A percentile compares a stretch with the other conserved stretches of the same genome.
Conservation (phyloP, 2,329 filamentous ascomycete species). For the Metarhizium rileyi region DNA sequence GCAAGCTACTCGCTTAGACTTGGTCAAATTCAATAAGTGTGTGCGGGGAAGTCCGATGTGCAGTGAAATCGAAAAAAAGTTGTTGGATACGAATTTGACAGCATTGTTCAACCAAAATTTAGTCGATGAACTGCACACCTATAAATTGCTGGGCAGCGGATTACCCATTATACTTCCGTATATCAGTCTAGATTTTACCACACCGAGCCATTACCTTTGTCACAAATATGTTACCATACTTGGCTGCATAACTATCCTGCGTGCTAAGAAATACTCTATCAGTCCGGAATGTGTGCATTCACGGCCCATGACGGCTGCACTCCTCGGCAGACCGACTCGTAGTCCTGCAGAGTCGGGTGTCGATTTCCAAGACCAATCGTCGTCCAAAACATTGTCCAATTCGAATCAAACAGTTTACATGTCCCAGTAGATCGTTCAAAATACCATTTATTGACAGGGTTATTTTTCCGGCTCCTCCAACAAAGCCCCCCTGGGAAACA, state of each 20-base stretch:
- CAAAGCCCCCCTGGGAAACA: slow-evolving; percentile 86
- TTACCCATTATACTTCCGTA: no score
- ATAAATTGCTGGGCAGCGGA: no score
- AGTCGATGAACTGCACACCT: no score
- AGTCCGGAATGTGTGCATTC: slow-evolving; percentile 48
- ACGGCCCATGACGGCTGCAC: slow-evolving; percentile 57
- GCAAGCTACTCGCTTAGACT: slow-evolving; percentile 5
- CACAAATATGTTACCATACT: slow-evolving; percentile 6
- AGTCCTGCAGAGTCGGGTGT: slow-evolving; percentile 50
- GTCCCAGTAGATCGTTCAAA: slow-evolving; percentile 83
- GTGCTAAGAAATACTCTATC: not conserved
- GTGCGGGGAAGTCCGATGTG: no score
- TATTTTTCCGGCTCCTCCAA: slow-evolving; percentile 82
- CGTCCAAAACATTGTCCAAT: slow-evolving; percentile 99
- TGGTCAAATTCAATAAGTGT: no score
- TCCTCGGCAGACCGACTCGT: slow-evolving; percentile 62
- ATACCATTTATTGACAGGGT: slow-evolving; percentile 99
- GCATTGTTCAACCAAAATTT: no score
- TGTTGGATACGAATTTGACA: no score
- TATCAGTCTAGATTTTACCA: no score
- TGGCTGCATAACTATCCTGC: not conserved
- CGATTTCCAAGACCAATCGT: slow-evolving; percentile 54
- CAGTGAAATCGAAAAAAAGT: no score
- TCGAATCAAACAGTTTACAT: slow-evolving; percentile 68
- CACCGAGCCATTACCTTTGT: no score